A percentile compares a stretch with the other conserved stretches of the same genome.
Conservation (phyloP, 108 stramenopile genomes). For the Conticribra guillardii region DNA sequence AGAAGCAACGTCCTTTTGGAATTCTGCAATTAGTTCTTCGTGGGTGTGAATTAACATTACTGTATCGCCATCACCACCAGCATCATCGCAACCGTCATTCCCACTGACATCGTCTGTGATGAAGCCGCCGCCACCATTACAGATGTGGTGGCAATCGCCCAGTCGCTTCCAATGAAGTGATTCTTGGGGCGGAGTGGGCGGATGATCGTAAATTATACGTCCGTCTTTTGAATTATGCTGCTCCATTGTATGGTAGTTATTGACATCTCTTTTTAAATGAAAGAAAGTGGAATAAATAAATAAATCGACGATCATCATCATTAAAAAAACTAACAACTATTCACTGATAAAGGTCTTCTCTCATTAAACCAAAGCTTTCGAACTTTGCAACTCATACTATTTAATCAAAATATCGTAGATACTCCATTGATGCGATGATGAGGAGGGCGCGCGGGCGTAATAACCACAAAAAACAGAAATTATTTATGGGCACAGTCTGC, state of each 20-base stretch:
- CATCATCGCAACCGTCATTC: background rate
- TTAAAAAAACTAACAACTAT: too few relatives aligned
- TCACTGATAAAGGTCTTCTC: too few relatives aligned
- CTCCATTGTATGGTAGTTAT: background rate
- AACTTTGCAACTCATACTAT: too few relatives aligned
- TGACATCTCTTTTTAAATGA: too few relatives aligned
- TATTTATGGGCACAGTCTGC: too few relatives aligned
- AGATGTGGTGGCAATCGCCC: background rate
- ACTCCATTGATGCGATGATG: too few relatives aligned
- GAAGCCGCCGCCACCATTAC: background rate
- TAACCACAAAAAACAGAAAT: too few relatives aligned
- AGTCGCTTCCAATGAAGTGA: background rate
- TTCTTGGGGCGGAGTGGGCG: background rate
- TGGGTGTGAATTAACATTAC: constrained; percentile 19
- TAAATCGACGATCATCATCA: too few relatives aligned
- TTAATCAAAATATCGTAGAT: too few relatives aligned
- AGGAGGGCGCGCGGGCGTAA: too few relatives aligned
- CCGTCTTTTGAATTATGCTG: background rate
- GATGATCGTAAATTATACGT: background rate
- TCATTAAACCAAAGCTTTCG: too few relatives aligned
- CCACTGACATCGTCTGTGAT: background rate
- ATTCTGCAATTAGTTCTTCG: constrained; percentile 35
- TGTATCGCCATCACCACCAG: background rate
- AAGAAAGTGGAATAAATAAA: too few relatives aligned
- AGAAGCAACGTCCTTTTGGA: constrained; percentile 33